Percentiles rank a stretch among this genome's conserved stretches.
phyloP scores from a whole-genome alignment of 2,329 filamentous ascomycete species.

The Acrocalymma vagum region DNA sequence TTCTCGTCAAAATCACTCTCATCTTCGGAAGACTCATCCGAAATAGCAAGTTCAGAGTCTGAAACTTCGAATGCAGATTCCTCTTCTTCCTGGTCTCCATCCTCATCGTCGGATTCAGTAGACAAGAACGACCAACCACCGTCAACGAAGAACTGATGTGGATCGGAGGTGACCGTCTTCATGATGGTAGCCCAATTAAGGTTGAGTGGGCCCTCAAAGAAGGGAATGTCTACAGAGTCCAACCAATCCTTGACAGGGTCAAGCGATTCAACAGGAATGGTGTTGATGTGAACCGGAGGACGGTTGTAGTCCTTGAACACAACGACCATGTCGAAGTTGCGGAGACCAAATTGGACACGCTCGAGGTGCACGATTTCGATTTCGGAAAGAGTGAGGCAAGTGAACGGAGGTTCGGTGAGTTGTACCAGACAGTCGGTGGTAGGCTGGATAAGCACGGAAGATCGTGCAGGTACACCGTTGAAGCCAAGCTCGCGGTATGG shows the following conservation, averaged over 20 bases:
- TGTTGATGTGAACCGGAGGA: conserved; percentile 94
- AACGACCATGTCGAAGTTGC: conserved; percentile 99
- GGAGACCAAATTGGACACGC: conserved; percentile 92
- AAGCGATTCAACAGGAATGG: conserved; percentile 92
- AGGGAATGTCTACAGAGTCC: conserved; percentile 93
- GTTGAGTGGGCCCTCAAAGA: conserved; percentile 93
- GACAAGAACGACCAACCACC: conserved; percentile 95
- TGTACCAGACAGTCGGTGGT: conserved; percentile 98
- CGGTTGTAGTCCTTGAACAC: conserved; percentile 97
- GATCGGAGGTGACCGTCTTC: conserved; percentile 96
- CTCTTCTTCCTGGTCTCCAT: conserved; percentile 77
- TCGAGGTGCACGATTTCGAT: conserved; percentile 97
- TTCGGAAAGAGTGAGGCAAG: conserved; percentile 93
- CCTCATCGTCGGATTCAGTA: conserved; percentile 86
- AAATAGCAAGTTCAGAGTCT: conserved; percentile 77
- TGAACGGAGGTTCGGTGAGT: conserved; percentile 94
- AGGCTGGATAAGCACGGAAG: conserved; percentile 93
- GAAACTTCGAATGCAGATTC: conserved; percentile 93
- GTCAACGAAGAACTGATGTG: conserved; percentile 93
- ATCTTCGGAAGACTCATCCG: conserved; percentile 83
- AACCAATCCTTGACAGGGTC: conserved; percentile 98
- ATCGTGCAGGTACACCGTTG: conserved; percentile 94
- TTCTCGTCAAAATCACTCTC: conserved; percentile 95
- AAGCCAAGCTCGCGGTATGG: conserved; percentile 96
- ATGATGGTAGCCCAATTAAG: conserved; percentile 99